These are phyloP conservation scores for Daldinia vernicosa DNA, from an alignment of 495 filamentous ascomycete genomes.

Conservation along the genomic window DNA sequence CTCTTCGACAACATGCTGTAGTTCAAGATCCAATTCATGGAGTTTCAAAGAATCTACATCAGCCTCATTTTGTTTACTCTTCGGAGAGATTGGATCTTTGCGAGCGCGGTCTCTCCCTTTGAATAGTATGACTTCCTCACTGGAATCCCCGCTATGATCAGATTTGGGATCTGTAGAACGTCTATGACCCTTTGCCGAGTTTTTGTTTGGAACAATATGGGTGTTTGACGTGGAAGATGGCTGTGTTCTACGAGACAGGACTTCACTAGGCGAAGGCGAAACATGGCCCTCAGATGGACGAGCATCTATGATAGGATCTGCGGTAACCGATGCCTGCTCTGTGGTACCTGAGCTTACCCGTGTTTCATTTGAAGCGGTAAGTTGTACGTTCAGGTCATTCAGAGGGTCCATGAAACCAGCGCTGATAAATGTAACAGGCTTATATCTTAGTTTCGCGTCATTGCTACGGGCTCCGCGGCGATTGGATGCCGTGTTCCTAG, in stretches of 20 bases:
- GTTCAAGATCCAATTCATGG: constrained; percentile 19
- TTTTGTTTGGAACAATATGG: neutral
- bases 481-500: constrained; percentile 75
- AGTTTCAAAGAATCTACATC: constrained; percentile 30
- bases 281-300: neutral
- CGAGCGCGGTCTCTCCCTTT: constrained; percentile 56
- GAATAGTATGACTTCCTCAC: constrained; percentile 75
- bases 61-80: neutral
- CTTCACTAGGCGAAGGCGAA: constrained; percentile 2
- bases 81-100: constrained; percentile 3
- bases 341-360: neutral
- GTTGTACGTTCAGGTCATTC: constrained; percentile 42
- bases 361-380: constrained; percentile 7
- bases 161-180: constrained; percentile 36
- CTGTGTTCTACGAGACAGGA: neutral
- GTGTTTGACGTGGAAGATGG: neutral
- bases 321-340: neutral
- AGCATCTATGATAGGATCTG: neutral
- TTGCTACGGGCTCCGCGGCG: constrained; percentile 50
- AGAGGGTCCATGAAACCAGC: constrained; percentile 68
- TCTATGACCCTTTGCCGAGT: neutral
- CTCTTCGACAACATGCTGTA: constrained; percentile 22
- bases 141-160: constrained; percentile 62
- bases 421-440: constrained; percentile 77
- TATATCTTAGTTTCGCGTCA: constrained; percentile 56